A percentile compares a stretch with the other conserved stretches of the same genome.
Evolutionary conservation across 2,329 filamentous ascomycete genomes (phyloP).

Genomic region (Penicillium sp.): DNA sequence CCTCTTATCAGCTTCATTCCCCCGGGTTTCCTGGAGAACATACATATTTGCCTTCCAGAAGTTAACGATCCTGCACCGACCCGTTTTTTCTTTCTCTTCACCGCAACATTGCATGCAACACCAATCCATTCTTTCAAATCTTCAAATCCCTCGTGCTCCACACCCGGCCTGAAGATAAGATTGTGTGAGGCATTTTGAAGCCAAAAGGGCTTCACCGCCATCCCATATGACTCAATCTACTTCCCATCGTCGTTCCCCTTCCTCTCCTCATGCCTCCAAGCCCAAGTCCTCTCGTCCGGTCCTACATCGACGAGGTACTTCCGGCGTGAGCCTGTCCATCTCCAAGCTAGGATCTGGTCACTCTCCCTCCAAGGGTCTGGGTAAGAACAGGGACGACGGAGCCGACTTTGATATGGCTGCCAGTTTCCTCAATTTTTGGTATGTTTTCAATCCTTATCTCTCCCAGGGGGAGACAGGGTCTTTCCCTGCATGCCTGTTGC

Average conservation of each 20-base stretch:
- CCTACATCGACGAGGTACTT: conserved; percentile 34
- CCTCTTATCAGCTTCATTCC: conserved; percentile 16
- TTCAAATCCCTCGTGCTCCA: conserved; percentile 27
- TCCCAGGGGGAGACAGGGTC: conserved; percentile 12
- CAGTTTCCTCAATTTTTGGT: conserved; percentile 46
- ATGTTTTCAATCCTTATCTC: conserved; percentile 19
- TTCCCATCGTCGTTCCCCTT: conserved; percentile 33
- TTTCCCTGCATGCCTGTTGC: conserved; percentile 16
- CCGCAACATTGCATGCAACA: conserved; percentile 9
- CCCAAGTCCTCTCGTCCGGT: conserved; percentile 28
- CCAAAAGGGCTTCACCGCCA: conserved; percentile 32
- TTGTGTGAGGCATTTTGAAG: conserved; percentile 25
- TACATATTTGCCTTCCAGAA: conserved; percentile 13
- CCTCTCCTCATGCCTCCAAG: conserved; percentile 32
- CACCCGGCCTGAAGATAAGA: conserved; percentile 23
- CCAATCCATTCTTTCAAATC: conserved; percentile 27
- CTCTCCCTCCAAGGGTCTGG: conserved; percentile 15
- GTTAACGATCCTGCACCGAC: not conserved
- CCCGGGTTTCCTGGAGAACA: conserved; percentile 11
- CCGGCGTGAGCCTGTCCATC: conserved; percentile 28
- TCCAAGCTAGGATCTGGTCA: conserved; percentile 32
- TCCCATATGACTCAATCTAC: conserved; percentile 34
- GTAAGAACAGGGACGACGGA: conserved; percentile 24
- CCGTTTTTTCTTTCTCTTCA: not conserved
- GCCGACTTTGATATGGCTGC: conserved; percentile 39